These are phyloP conservation scores for Calophaca sinica DNA, from an alignment of 306 rosid species.

Conservation along the genomic window DNA sequence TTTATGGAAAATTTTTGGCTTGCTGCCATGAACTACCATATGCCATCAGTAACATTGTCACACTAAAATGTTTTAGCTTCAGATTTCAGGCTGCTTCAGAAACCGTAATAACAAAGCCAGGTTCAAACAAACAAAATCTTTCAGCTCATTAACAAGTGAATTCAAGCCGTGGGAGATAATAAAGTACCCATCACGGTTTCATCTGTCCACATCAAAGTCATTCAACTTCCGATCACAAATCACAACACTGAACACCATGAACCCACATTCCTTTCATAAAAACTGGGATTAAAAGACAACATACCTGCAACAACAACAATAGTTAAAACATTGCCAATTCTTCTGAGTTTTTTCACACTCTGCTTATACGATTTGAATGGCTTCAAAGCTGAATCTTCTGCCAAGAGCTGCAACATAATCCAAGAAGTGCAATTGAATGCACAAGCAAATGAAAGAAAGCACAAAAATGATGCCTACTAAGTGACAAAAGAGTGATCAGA, in stretches of 20 bases:
- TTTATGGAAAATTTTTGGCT: background rate
- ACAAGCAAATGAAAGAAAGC: slow-evolving; percentile 17
- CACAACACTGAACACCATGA: slow-evolving; percentile 23
- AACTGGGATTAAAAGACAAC: slow-evolving; percentile 30
- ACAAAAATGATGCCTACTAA: background rate
- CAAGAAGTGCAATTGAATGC: slow-evolving; percentile 3
- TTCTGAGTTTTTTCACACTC: slow-evolving; percentile 61
- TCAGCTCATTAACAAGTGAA: slow-evolving; percentile 1
- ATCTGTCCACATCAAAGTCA: slow-evolving; percentile 21
- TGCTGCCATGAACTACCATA: background rate
- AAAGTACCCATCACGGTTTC: slow-evolving; percentile 14
- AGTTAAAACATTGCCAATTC: slow-evolving; percentile 76
- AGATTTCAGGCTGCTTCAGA: slow-evolving; percentile 12
- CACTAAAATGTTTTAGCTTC: slow-evolving; percentile 7
- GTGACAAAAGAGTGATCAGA: background rate
- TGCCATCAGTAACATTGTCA: background rate
- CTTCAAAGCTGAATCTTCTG: slow-evolving; percentile 68
- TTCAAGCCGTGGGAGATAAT: slow-evolving; percentile 25
- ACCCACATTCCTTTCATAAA: background rate
- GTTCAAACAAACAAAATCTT: slow-evolving; percentile 19
- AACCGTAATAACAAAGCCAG: background rate
- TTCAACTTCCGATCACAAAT: slow-evolving; percentile 33
- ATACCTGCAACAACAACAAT: slow-evolving; percentile 74
- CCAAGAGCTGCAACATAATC: slow-evolving; percentile 74
- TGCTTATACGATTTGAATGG: slow-evolving; percentile 86